Evolutionary conservation across 768 basidiomycete species (phyloP).

Genomic region (Russula griseocarnosa): DNA sequence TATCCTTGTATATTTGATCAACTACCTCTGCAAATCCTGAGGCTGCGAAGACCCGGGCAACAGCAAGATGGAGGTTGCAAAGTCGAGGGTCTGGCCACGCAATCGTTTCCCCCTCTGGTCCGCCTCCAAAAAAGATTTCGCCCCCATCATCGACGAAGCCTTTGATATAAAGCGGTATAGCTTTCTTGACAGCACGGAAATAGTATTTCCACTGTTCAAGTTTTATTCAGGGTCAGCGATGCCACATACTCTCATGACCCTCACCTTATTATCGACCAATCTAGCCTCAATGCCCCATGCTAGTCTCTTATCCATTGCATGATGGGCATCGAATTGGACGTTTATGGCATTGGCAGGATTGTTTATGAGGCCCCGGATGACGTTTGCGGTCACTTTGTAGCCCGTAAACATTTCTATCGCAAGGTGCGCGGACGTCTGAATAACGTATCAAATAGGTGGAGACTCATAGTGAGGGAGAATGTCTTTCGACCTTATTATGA

Average conservation of each 20-base stretch:
- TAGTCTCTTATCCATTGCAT: background rate
- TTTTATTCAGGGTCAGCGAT: background rate
- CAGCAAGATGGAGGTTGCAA: background rate
- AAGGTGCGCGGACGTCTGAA: accelerated
- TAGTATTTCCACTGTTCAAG: background rate
- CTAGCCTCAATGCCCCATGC: background rate
- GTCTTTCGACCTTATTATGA: too few species aligned
- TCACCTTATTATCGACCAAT: background rate
- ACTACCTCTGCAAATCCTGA: background rate
- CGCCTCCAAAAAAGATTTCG: background rate
- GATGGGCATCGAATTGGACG: background rate
- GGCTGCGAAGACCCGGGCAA: background rate
- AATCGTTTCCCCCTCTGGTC: background rate
- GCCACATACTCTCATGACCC: too few species aligned
- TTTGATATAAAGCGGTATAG: too few species aligned
- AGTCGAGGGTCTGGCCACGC: background rate
- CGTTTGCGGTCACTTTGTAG: too few species aligned
- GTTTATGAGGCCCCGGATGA: too few species aligned
- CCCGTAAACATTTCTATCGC: too few species aligned
- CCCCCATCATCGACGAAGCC: too few species aligned
- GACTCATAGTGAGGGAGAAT: too few species aligned
- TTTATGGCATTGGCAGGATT: background rate
- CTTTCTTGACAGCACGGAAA: background rate
- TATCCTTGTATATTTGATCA: background rate
- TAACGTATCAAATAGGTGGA: too few species aligned